Evolutionary conservation across 2,329 filamentous ascomycete species (phyloP).

Genomic region (Ceratocystiopsis brevicomis): DNA sequence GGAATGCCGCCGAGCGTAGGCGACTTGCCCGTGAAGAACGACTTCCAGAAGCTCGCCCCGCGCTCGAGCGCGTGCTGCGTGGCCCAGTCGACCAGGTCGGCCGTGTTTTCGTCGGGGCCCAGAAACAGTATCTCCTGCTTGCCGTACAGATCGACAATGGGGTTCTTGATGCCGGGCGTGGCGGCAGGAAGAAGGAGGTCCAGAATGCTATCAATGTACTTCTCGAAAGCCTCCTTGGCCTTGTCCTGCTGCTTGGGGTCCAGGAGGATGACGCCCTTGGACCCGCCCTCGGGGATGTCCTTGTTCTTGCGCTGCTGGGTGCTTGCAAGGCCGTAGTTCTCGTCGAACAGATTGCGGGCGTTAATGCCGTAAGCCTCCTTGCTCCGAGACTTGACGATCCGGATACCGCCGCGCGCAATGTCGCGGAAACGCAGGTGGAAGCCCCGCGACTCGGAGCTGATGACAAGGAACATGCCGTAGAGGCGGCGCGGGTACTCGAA

Average conservation of each 20-base stretch:
- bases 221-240: slow-evolving; percentile 83
- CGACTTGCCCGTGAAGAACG: slow-evolving; percentile 98
- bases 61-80: slow-evolving; percentile 77
- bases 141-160: slow-evolving; percentile 85
- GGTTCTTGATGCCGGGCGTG: slow-evolving; percentile 96
- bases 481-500: slow-evolving; percentile 86
- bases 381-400: slow-evolving; percentile 95
- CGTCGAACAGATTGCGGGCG: slow-evolving; percentile 86
- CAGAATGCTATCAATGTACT: slow-evolving; percentile 97
- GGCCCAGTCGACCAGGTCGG: slow-evolving; percentile 95
- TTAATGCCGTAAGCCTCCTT: slow-evolving; percentile 95
- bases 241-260: slow-evolving; percentile 91
- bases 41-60: slow-evolving; percentile 98
- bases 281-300: slow-evolving; percentile 94
- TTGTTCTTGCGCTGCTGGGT: slow-evolving; percentile 99
- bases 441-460: slow-evolving; percentile 87
- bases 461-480: slow-evolving; percentile 97
- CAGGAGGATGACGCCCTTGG: slow-evolving; percentile 91
- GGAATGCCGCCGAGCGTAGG: slow-evolving; percentile 91
- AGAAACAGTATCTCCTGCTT: slow-evolving; percentile 96
- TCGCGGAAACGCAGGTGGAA: slow-evolving; percentile 97
- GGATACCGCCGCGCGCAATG: slow-evolving; percentile 89
- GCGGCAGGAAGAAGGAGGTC: slow-evolving; percentile 78
- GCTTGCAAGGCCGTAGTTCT: slow-evolving; percentile 96
- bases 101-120: slow-evolving; percentile 97